Conservation (phyloP, 495 filamentous ascomycete species). For the Aspergillus cristatus region DNA sequence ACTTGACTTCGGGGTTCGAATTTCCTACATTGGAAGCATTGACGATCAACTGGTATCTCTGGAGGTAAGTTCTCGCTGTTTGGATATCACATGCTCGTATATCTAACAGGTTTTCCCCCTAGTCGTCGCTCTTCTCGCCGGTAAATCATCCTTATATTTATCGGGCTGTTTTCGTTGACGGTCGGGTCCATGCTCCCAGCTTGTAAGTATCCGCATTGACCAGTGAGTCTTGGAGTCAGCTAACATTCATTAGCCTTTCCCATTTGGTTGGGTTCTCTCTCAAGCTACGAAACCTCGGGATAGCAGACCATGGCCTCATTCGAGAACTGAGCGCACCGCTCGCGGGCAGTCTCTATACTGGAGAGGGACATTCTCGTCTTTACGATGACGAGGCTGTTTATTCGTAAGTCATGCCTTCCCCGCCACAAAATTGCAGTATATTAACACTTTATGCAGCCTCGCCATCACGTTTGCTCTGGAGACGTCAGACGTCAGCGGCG, state of each 20-base stretch:
- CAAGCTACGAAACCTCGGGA: slow-evolving; percentile 85
- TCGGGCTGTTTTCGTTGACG: slow-evolving; percentile 89
- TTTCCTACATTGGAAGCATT: slow-evolving; percentile 83
- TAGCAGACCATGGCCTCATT: slow-evolving; percentile 87
- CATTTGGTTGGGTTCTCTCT: slow-evolving; percentile 88
- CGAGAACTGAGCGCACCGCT: slow-evolving; percentile 82
- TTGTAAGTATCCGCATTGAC: slow-evolving; percentile 49
- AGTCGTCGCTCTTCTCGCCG: slow-evolving; percentile 79
- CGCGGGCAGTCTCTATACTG: slow-evolving; percentile 82
- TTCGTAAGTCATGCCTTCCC: slow-evolving; percentile 48
- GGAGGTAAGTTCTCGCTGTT: slow-evolving; percentile 54
- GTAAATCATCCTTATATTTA: slow-evolving; percentile 86
- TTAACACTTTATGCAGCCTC: slow-evolving; percentile 38
- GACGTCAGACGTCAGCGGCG: slow-evolving; percentile 54
- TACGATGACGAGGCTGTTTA: slow-evolving; percentile 91
- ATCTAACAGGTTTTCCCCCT: not conserved
- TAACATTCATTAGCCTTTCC: slow-evolving; percentile 46
- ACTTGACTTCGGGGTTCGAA: slow-evolving; percentile 67
- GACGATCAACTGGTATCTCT: slow-evolving; percentile 94
- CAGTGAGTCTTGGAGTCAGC: too few relatives aligned
- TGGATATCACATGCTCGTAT: too few relatives aligned
- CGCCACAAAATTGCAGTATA: too few relatives aligned
- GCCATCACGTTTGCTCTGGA: slow-evolving; percentile 80
- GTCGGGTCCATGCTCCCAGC: slow-evolving; percentile 83
- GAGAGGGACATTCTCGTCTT: slow-evolving; percentile 86